Evolutionary conservation across 1,284 basidiomycete species (phyloP).

Genomic region (Sporisorium exsertum): DNA sequence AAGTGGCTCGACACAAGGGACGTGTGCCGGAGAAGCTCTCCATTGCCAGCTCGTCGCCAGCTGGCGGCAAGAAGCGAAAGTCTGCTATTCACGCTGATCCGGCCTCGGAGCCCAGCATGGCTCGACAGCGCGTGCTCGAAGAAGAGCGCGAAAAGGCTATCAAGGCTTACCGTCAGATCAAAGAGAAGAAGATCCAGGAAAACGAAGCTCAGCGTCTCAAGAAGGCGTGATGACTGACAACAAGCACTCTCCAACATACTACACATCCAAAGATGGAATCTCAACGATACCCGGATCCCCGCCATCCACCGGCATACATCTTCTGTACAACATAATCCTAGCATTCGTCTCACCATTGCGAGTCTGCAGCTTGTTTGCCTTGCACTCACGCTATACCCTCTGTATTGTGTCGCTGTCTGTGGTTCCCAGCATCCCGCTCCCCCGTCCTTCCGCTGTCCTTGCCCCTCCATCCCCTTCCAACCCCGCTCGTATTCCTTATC

Average conservation of each 20-base stretch:
- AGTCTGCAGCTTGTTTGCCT: neutral
- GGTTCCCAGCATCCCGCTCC: neutral
- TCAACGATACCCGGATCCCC: conserved; percentile 26
- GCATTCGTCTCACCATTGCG: conserved; percentile 10
- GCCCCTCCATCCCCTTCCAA: conserved; percentile 5
- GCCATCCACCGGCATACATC: conserved; percentile 9
- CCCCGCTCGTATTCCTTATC: conserved; percentile 56
- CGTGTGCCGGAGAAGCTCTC: conserved; percentile 32
- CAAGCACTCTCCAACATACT: neutral
- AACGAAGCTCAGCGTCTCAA: conserved; percentile 34
- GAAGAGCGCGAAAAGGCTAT: conserved; percentile 59
- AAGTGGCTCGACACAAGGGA: conserved; percentile 44
- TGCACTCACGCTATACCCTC: conserved; percentile 1
- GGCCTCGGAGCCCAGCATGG: conserved; percentile 50
- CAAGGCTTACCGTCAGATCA: conserved; percentile 57
- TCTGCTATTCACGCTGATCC: conserved; percentile 3
- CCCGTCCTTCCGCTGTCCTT: neutral
- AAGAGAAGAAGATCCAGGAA: conserved; percentile 51
- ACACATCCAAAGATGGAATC: neutral
- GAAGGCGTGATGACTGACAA: conserved; percentile 15
- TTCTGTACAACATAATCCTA: conserved; percentile 37
- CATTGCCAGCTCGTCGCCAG: neutral
- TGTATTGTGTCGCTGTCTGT: conserved; percentile 8
- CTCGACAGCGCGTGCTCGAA: conserved; percentile 57
- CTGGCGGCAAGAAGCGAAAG: conserved; percentile 31